Evolutionary conservation across 768 basidiomycete species (phyloP).

Genomic region (Leccinum subtestaceum): DNA sequence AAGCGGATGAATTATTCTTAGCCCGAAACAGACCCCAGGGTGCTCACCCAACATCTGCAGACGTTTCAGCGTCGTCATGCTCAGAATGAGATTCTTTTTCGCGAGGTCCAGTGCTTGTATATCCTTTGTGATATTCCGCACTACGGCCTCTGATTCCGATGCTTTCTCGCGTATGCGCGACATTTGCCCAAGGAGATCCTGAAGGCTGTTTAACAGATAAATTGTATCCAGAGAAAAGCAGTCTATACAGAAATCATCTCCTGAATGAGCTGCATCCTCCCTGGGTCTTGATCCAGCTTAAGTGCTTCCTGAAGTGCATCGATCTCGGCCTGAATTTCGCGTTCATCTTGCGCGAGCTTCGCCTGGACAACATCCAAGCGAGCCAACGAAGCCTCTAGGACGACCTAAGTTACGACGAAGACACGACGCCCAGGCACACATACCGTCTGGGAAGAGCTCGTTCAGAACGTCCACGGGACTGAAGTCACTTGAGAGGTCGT

Average conservation of each 20-base stretch:
- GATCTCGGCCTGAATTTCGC: conserved; percentile 70
- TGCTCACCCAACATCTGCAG: conserved; percentile 89
- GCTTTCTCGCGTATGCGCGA: conserved; percentile 95
- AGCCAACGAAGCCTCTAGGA: conserved; percentile 69
- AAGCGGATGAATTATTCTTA: not conserved
- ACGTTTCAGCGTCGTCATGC: conserved; percentile 87
- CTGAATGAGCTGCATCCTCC: conserved; percentile 86
- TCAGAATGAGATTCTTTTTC: conserved; percentile 86
- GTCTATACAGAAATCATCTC: conserved; percentile 87
- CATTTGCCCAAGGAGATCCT: conserved; percentile 96
- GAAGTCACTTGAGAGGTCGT: conserved; percentile 57
- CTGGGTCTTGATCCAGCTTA: conserved; percentile 77
- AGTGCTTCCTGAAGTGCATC: conserved; percentile 64
- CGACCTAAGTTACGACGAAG: conserved; percentile 1
- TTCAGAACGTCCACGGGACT: conserved; percentile 52
- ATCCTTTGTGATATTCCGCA: conserved; percentile 92
- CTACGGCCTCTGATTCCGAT: conserved; percentile 94
- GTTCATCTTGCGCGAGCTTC: conserved; percentile 65
- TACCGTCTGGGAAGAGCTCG: conserved; percentile 78
- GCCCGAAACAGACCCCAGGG: not conserved
- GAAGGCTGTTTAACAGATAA: conserved; percentile 10
- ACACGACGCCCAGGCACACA: conserved; percentile 20
- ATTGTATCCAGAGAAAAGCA: not conserved
- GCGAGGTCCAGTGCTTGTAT: conserved; percentile 92
- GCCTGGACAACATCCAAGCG: conserved; percentile 71